Evolutionary conservation across 116 monocot genomes (phyloP).

Genomic region (Phalaenopsis hybrid): DNA sequence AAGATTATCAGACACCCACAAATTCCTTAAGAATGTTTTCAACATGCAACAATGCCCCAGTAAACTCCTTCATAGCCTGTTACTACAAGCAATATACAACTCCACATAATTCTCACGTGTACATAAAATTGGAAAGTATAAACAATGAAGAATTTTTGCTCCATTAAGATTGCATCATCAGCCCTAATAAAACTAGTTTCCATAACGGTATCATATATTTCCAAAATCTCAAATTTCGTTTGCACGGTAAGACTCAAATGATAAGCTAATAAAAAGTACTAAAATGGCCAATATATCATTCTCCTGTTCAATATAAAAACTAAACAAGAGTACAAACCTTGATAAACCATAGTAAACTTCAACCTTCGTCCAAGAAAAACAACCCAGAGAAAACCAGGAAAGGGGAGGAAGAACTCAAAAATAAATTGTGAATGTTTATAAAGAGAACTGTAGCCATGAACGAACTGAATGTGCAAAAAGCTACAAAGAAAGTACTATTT

Average conservation of each 20-base stretch:
- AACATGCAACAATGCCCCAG: too few relatives aligned
- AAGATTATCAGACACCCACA: too few relatives aligned
- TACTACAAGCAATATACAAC: too few relatives aligned
- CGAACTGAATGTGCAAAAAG: too few relatives aligned
- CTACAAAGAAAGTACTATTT: background rate
- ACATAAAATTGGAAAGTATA: too few relatives aligned
- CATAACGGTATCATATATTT: background rate
- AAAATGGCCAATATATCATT: background rate
- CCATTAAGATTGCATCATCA: too few relatives aligned
- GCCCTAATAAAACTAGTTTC: too few relatives aligned
- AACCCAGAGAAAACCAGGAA: background rate
- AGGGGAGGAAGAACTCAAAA: background rate
- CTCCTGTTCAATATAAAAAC: background rate
- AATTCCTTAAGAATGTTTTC: too few relatives aligned
- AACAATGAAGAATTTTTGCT: too few relatives aligned
- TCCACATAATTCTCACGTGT: too few relatives aligned
- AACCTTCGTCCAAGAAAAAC: background rate
- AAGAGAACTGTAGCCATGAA: background rate
- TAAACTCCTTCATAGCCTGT: too few relatives aligned
- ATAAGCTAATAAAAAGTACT: background rate
- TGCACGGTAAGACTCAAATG: background rate
- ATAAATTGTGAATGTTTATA: background rate
- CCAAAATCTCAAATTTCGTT: background rate
- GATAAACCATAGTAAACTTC: background rate
- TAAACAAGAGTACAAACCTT: background rate